phyloP scores from a whole-genome alignment of 176 grass and related monocot species.

The Ampelocalamus luodianensis region DNA sequence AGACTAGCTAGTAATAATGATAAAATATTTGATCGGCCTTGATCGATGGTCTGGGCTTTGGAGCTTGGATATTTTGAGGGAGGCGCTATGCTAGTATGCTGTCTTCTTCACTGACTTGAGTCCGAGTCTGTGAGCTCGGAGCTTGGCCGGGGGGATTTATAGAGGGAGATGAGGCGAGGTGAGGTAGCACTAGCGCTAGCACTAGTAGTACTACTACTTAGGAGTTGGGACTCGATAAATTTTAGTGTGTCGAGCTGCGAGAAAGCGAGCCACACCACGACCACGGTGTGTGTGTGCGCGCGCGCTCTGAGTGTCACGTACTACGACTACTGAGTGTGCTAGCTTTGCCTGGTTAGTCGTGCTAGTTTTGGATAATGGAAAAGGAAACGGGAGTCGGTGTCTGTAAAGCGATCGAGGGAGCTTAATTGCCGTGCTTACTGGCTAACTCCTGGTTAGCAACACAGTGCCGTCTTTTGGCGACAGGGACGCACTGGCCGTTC shows the following conservation, averaged over 20 bases:
- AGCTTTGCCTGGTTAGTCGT: neutral
- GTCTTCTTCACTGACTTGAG: conserved; percentile 23
- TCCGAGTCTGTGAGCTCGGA: conserved; percentile 43
- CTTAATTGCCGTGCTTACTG: neutral
- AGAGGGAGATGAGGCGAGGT: conserved; percentile 20
- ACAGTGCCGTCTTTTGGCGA: conserved; percentile 34
- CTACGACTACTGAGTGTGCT: neutral
- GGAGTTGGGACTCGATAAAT: conserved; percentile 10
- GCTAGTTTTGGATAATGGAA: conserved; percentile 31
- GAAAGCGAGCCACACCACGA: conserved; percentile 7
- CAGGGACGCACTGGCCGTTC: conserved; percentile 18
- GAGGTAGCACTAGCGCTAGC: neutral
- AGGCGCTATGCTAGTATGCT: neutral
- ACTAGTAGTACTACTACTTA: neutral
- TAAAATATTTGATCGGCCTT: conserved; percentile 36
- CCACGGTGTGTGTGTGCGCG: neutral
- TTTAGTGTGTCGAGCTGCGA: conserved; percentile 14
- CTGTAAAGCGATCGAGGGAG: neutral
- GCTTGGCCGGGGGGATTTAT: conserved; percentile 41
- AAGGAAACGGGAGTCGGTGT: conserved; percentile 4
- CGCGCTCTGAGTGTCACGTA: neutral
- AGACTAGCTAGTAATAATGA: neutral
- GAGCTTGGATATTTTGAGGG: conserved; percentile 38
- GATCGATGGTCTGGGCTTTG: conserved; percentile 1
- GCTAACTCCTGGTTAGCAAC: neutral